Percentiles rank a stretch among this genome's conserved stretches.
phyloP scores from a whole-genome alignment of 805 yeast species.

The Pichia rugopelliculosa region DNA sequence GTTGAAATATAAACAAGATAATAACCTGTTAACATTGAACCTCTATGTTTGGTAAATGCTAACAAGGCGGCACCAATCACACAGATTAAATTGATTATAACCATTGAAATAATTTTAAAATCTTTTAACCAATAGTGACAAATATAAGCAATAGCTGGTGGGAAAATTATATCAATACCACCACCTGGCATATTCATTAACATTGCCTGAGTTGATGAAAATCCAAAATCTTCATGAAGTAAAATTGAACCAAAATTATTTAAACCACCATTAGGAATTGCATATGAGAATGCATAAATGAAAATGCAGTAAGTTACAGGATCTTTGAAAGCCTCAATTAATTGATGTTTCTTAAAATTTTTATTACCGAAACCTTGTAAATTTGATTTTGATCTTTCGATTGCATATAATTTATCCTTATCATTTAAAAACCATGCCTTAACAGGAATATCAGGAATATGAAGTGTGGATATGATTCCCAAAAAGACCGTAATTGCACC shows the following conservation, averaged over 20 bases:
- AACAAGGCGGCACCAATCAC: conserved; percentile 4
- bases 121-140: conserved; percentile 3
- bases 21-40: conserved; percentile 2
- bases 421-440: conserved; percentile 37
- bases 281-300: conserved; percentile 19
- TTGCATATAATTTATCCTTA: conserved; percentile 28
- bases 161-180: conserved; percentile 12
- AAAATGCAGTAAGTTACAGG: conserved; percentile 17
- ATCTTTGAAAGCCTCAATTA: conserved; percentile 31
- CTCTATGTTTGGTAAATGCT: conserved; percentile 3
- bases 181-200: conserved; percentile 16
- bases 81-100: conserved; percentile 5
- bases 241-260: conserved; percentile 24
- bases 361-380: conserved; percentile 36
- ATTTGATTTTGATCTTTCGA: conserved; percentile 29
- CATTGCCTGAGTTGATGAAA: conserved; percentile 12
- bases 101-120: conserved; percentile 6
- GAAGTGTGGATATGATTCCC: conserved; percentile 16
- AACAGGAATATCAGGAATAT: conserved; percentile 37
- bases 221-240: conserved; percentile 14
- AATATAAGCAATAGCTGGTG: conserved; percentile 3
- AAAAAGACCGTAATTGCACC: conserved; percentile 4
- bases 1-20: conserved; percentile 6
- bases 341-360: conserved; percentile 34
- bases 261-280: conserved; percentile 28